Conservation (phyloP, 768 basidiomycete genomes). For the Pisolithus tinctorius region DNA sequence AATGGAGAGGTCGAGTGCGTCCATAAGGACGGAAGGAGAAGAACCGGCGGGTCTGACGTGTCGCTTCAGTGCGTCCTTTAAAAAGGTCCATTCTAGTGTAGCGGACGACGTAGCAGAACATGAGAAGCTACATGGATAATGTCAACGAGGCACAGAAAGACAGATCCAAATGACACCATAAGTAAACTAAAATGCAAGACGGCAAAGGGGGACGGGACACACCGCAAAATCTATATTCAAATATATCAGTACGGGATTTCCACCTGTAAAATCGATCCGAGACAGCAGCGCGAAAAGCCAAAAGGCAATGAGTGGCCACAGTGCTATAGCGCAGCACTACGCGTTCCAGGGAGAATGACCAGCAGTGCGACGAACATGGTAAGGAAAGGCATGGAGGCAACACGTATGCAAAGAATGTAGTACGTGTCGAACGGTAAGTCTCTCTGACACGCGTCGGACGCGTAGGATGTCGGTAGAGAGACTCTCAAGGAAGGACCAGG, state of each 20-base stretch:
- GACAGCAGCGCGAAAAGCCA: conserved; percentile 32
- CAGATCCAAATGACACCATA: too few relatives aligned
- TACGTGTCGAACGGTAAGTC: conserved; percentile 23
- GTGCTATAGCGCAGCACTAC: conserved; percentile 35
- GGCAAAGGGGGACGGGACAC: conserved; percentile 2
- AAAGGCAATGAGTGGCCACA: conserved; percentile 41
- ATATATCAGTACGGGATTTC: neutral
- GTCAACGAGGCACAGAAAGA: too few relatives aligned
- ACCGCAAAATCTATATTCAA: conserved; percentile 7
- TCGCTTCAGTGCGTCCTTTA: conserved; percentile 9
- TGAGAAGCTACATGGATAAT: conserved; percentile 6
- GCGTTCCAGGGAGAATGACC: conserved; percentile 40
- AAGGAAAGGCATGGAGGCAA: conserved; percentile 35
- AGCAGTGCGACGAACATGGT: conserved; percentile 44
- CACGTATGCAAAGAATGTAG: conserved; percentile 30
- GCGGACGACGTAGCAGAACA: conserved; percentile 7
- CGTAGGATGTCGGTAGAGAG: neutral
- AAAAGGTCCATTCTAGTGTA: conserved; percentile 14
- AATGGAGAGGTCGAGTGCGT: conserved; percentile 44
- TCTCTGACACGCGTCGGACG: conserved; percentile 1
- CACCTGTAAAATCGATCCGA: conserved; percentile 7
- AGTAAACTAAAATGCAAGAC: too few relatives aligned
- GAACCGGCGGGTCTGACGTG: conserved; percentile 3
- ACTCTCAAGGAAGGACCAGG: neutral
- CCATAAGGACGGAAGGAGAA: conserved; percentile 9